These are phyloP conservation scores for Xylaria nigripes DNA, from an alignment of 495 filamentous ascomycete species.

Conservation along the genomic window DNA sequence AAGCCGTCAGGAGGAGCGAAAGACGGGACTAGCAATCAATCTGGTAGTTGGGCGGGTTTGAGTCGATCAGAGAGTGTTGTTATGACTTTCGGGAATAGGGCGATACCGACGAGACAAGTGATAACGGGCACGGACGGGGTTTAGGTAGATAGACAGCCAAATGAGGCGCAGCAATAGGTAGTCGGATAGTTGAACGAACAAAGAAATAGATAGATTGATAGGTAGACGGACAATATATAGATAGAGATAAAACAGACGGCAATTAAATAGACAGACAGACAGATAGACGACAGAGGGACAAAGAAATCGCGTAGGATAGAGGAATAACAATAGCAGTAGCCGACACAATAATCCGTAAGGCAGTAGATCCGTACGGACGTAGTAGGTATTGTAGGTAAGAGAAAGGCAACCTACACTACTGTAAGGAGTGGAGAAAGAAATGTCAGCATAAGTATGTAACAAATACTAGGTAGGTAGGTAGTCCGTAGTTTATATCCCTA, in stretches of 20 bases:
- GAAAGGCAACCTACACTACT: no score
- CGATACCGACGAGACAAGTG: background rate
- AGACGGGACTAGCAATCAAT: background rate
- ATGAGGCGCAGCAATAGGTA: background rate
- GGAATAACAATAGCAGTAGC: background rate
- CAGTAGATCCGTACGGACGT: background rate
- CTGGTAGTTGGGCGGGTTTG: slow-evolving; percentile 1
- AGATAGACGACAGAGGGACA: background rate
- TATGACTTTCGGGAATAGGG: background rate
- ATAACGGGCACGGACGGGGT: background rate
- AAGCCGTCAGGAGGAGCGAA: background rate
- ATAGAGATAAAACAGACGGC: no score
- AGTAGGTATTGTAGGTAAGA: no score
- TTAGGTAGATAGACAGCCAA: background rate
- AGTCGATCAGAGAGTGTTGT: background rate
- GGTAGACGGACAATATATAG: no score
- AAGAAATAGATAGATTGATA: background rate
- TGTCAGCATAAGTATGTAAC: background rate
- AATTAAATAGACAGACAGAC: background rate
- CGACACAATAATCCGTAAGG: background rate
- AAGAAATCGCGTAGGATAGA: background rate
- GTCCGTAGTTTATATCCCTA: no score
- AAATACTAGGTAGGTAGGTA: no score
- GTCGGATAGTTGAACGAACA: background rate
- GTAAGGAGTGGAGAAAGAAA: background rate